These are phyloP conservation scores for Cladophialophora chaetospira DNA, from an alignment of 2,329 filamentous ascomycete species.

Conservation along the genomic window DNA sequence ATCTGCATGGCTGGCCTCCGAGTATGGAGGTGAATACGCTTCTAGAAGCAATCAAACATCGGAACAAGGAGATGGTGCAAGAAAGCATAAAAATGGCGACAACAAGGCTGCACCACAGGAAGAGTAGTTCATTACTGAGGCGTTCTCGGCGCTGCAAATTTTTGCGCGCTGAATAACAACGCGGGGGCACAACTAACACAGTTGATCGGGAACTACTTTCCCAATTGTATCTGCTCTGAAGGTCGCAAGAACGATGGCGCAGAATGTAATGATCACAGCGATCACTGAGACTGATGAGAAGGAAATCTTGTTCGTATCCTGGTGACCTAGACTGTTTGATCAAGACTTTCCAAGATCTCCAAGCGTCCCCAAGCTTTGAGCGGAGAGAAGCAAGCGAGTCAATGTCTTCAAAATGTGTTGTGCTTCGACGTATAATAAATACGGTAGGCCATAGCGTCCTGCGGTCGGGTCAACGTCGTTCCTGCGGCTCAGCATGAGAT, in stretches of 20 bases:
- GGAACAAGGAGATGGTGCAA: too few species aligned
- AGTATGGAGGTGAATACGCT: not conserved
- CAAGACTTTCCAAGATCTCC: constrained; percentile 4
- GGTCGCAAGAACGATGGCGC: not conserved
- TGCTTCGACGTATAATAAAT: not conserved
- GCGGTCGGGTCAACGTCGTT: too few species aligned
- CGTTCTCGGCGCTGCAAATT: too few species aligned
- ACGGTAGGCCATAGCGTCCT: too few species aligned
- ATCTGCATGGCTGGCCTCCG: not conserved
- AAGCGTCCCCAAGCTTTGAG: constrained; percentile 5
- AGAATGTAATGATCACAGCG: not conserved
- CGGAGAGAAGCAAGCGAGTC: not conserved
- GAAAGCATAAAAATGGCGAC: too few species aligned
- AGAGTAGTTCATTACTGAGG: not conserved
- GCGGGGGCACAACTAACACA: too few species aligned
- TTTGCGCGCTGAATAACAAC: not conserved
- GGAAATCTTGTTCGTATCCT: not conserved
- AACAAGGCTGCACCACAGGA: not conserved
- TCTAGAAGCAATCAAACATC: not conserved
- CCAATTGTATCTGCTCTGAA: too few species aligned
- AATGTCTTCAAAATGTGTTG: not conserved
- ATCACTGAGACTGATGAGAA: not conserved
- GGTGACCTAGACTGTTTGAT: not conserved
- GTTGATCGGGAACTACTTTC: not conserved
- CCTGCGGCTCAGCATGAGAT: not conserved